Evolutionary conservation across 768 basidiomycete genomes (phyloP).

Genomic region (Mycena alexandri): DNA sequence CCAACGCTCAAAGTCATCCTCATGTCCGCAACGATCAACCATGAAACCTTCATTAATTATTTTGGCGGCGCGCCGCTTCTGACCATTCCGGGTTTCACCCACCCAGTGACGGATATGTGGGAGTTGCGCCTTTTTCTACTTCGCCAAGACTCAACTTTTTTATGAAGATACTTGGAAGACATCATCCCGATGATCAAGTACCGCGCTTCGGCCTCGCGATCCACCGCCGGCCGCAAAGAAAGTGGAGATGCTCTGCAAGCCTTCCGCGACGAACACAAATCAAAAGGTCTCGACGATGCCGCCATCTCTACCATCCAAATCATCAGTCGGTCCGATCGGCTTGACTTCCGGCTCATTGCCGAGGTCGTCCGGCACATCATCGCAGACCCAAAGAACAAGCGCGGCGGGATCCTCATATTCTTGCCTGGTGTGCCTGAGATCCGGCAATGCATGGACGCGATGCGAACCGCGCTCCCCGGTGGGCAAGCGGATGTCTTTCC

Average conservation of each 20-base stretch:
- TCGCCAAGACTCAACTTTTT: not conserved
- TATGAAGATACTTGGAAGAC: constrained; percentile 84
- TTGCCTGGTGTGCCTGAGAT: constrained; percentile 93
- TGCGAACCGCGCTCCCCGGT: constrained; percentile 53
- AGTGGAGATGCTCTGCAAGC: constrained; percentile 61
- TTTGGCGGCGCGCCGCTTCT: constrained; percentile 86
- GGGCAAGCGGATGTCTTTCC: constrained; percentile 72
- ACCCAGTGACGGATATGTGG: constrained; percentile 83
- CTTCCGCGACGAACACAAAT: constrained; percentile 62
- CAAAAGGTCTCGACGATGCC: constrained; percentile 65
- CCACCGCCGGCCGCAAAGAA: constrained; percentile 47
- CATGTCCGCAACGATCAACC: constrained; percentile 97
- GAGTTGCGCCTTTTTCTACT: constrained; percentile 38
- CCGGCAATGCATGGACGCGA: constrained; percentile 76
- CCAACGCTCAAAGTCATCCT: constrained; percentile 81
- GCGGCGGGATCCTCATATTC: constrained; percentile 87
- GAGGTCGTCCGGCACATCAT: constrained; percentile 75
- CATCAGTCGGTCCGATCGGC: constrained; percentile 69
- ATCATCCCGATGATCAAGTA: constrained; percentile 72
- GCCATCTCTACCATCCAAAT: constrained; percentile 68
- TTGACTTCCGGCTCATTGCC: constrained; percentile 82
- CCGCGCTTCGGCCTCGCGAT: constrained; percentile 54
- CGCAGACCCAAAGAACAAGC: constrained; percentile 53
- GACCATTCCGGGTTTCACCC: constrained; percentile 84
- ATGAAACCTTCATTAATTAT: constrained; percentile 85